Conservation (phyloP, 2,329 filamentous ascomycete genomes). For the Fusarium sp. region DNA sequence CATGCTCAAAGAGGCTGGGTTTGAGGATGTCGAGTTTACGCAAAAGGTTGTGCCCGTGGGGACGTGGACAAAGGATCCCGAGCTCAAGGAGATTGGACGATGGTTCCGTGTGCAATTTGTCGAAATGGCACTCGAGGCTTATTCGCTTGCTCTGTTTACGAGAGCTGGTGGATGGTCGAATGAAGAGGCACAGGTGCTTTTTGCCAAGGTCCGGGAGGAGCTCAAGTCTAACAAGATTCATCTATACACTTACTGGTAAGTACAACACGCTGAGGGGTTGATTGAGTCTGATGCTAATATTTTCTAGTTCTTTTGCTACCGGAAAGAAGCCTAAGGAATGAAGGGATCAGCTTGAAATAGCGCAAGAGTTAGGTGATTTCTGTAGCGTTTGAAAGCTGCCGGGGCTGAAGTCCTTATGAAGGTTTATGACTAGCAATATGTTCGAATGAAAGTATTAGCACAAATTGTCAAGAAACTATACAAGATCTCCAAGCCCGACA, state of each 20-base stretch:
- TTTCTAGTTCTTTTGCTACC: background rate
- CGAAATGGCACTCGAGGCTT: constrained; percentile 34
- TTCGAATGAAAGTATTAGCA: background rate
- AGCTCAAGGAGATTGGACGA: constrained; percentile 50
- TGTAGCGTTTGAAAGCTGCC: background rate
- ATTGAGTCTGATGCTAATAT: background rate
- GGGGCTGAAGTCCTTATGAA: background rate
- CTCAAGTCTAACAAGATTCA: constrained; percentile 42
- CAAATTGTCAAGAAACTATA: background rate
- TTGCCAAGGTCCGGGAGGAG: constrained; percentile 40
- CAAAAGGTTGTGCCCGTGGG: constrained; percentile 52
- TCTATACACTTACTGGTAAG: constrained; percentile 41
- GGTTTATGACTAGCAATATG: background rate
- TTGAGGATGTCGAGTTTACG: constrained; percentile 43
- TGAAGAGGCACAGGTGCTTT: constrained; percentile 40
- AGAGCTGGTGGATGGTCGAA: constrained; percentile 36
- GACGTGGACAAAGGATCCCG: constrained; percentile 56
- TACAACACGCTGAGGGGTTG: background rate
- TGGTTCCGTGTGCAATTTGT: constrained; percentile 35
- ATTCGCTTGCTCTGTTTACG: constrained; percentile 42
- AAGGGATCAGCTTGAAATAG: background rate
- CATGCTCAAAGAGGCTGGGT: constrained; percentile 43
- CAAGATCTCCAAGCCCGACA: background rate
- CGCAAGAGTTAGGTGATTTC: background rate
- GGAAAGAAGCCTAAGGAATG: background rate